phyloP scores from a whole-genome alignment of 1,284 basidiomycete species.

The Schizophyllum amplum region DNA sequence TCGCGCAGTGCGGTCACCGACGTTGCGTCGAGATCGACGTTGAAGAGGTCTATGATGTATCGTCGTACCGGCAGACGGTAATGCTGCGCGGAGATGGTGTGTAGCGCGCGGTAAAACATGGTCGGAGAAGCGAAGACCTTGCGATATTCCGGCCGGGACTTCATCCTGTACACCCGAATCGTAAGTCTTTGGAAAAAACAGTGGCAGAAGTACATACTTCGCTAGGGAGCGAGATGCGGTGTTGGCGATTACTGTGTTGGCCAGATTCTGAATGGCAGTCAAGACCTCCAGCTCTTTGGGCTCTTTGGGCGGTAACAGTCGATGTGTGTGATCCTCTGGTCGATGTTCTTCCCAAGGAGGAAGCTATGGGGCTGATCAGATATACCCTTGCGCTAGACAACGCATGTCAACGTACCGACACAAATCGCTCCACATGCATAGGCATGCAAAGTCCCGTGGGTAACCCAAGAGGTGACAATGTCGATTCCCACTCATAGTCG shows the following conservation, averaged over 20 bases:
- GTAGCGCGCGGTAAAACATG: constrained; percentile 78
- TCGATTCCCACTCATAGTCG: constrained; percentile 90
- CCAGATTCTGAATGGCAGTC: constrained; percentile 86
- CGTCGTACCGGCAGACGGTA: constrained; percentile 87
- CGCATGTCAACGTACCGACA: constrained; percentile 51
- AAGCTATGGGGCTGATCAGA: constrained; percentile 39
- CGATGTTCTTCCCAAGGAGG: constrained; percentile 62
- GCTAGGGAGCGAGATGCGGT: constrained; percentile 83
- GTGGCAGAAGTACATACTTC: constrained; percentile 38
- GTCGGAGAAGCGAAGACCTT: constrained; percentile 71
- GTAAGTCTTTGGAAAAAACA: constrained; percentile 2
- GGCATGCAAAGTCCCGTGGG: constrained; percentile 91
- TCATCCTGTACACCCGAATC: constrained; percentile 48
- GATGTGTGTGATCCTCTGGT: constrained; percentile 37
- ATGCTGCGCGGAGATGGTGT: constrained; percentile 80
- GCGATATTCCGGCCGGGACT: constrained; percentile 69
- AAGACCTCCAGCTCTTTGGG: constrained; percentile 82
- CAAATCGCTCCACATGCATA: constrained; percentile 71
- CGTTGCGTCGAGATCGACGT: constrained; percentile 61
- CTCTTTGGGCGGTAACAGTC: constrained; percentile 56
- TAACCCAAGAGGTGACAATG: constrained; percentile 78
- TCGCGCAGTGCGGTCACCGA: constrained; percentile 45
- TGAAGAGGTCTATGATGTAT: constrained; percentile 91
- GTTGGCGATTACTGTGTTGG: constrained; percentile 94
- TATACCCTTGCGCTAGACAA: neutral